Base-by-base conservation (phyloP, 371 early-diverging fungal species). In the Mortierella sp. region DNA sequence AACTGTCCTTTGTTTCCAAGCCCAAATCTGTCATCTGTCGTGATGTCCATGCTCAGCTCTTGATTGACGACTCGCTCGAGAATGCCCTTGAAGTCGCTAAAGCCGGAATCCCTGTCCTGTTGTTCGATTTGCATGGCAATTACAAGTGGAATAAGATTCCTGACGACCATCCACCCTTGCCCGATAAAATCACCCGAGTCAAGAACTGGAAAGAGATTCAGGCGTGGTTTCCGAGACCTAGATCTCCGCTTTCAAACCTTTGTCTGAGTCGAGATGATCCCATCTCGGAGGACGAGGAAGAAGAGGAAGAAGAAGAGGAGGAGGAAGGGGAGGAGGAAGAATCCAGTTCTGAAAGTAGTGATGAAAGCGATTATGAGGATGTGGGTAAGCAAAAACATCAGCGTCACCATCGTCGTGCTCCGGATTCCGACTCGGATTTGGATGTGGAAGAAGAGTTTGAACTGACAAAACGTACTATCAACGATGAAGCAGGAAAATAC, bases 21-120 rank as follows among this genome's bases (percentile, higher is more conserved):
- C 80, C 83, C 21, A 85, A 85, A 43, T 81, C 83, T 12, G 71
- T 79, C 18, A 85, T 85, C 43, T 83, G 83, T 67, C 80, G 81
- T 47, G 86, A 85, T 41, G 83, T 85, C 54, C 80, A 81, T 26
- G 86, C 83, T 23, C 80, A 85, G 42, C 68, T 85, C 27, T 62
- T 85, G 51, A 83, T 85, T 46, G 84, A 83, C 49, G 83, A 85
- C 59, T 82, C 80, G 2, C 64, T 83, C 27, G 81, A 82, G 45
- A 82, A 83, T 57, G 83, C 83, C 0, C 38, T 67, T 26, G 84
- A 82, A 53, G 83, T 83, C 42, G 79, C 83, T n/a, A 59, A 59
- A 18, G 66, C 76, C 19, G 82, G 82, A 0, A 73, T 82, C 26
- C 71, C 82, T 2, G 73, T 85, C 19, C 60, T 85, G 23, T 41